phyloP scores from a whole-genome alignment of 768 basidiomycete species.

The Coprinellus micaceus region DNA sequence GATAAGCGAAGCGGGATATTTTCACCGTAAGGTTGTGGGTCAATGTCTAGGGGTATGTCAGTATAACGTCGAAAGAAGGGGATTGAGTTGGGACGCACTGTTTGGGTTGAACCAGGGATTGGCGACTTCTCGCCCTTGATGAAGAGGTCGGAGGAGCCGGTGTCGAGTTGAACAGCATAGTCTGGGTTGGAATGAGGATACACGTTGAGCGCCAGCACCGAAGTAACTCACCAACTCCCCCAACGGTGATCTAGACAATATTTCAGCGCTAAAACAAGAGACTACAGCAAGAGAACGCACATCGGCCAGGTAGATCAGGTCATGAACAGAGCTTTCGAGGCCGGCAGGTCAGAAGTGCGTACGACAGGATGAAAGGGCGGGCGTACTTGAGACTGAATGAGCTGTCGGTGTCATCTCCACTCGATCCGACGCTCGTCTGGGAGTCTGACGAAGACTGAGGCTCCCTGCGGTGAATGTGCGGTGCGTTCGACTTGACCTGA shows the following conservation, averaged over 20 bases:
- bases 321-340: slow-evolving; percentile 57
- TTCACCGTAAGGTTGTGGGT: slow-evolving; percentile 64
- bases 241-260: slow-evolving; percentile 57
- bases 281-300: slow-evolving; percentile 37
- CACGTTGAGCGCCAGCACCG: neutral
- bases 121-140: slow-evolving; percentile 46
- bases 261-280: slow-evolving; percentile 7
- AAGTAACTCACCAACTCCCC: slow-evolving; percentile 47
- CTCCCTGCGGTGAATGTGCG: slow-evolving; percentile 35
- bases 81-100: slow-evolving; percentile 36
- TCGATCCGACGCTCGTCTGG: slow-evolving; percentile 33
- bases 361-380: neutral
- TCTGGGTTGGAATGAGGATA: slow-evolving; percentile 34
- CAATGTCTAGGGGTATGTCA: slow-evolving; percentile 30
- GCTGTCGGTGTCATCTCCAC: slow-evolving; percentile 23
- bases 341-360: slow-evolving; percentile 16
- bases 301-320: slow-evolving; percentile 76
- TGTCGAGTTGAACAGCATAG: slow-evolving; percentile 77
- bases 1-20: slow-evolving; percentile 2
- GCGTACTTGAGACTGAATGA: slow-evolving; percentile 46
- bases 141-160: slow-evolving; percentile 84
- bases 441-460: slow-evolving; percentile 21
- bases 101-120: slow-evolving; percentile 45
- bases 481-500: slow-evolving; percentile 45
- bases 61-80: slow-evolving; percentile 9